Evolutionary conservation across 306 rosid genomes (phyloP).

Genomic region (Sicyos edulis): DNA sequence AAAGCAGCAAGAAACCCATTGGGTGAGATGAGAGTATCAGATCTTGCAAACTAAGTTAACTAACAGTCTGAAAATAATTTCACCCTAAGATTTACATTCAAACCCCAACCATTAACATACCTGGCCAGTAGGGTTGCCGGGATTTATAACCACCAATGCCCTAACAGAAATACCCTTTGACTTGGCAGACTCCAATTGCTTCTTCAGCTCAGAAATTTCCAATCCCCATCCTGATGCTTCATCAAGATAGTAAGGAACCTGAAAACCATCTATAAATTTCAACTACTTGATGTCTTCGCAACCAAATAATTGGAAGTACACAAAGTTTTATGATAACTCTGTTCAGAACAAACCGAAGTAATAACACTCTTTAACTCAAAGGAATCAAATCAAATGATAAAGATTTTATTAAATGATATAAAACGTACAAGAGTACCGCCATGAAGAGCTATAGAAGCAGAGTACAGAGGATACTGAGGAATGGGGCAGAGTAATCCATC

Average conservation of each 20-base stretch:
- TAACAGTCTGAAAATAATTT: background rate
- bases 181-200: constrained; percentile 68
- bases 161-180: constrained; percentile 66
- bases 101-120: constrained; percentile 30
- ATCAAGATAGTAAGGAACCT: constrained; percentile 90
- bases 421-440: constrained; percentile 45
- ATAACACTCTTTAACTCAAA: background rate
- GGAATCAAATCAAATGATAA: background rate
- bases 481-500: constrained; percentile 70
- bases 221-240: constrained; percentile 90
- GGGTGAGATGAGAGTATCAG: background rate
- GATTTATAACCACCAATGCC: constrained; percentile 92
- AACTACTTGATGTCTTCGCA: background rate
- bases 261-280: constrained; percentile 5
- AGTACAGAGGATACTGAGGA: constrained; percentile 70
- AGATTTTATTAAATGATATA: constrained; percentile 11
- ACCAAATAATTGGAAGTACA: background rate
- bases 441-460: constrained; percentile 68
- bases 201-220: constrained; percentile 63
- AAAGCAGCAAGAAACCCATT: background rate
- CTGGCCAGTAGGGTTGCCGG: constrained; percentile 98
- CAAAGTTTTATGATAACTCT: background rate
- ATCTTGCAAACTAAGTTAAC: background rate
- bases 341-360: background rate
- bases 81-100: constrained; percentile 12